These are phyloP conservation scores for Phyllostachys edulis DNA, from an alignment of 176 grass and related monocot species.

Conservation along the genomic window DNA sequence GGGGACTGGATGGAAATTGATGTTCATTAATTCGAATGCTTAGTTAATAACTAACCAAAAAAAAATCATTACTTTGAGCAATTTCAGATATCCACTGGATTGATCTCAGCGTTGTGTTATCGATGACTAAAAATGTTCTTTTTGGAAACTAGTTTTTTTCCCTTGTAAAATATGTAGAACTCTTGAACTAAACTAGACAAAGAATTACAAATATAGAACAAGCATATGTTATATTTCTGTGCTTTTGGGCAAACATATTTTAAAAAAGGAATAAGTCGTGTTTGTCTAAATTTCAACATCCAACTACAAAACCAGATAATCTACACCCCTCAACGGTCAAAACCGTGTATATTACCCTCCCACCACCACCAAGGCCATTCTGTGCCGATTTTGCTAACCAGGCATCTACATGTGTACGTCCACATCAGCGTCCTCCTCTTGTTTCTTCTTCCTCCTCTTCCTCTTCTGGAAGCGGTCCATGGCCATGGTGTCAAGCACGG, in stretches of 20 bases:
- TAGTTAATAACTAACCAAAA: not conserved
- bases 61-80: not conserved
- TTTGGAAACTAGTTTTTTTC: not conserved
- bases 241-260: not conserved
- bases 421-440: too few species aligned
- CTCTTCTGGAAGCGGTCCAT: too few species aligned
- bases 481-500: too few species aligned
- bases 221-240: not conserved
- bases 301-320: too few species aligned
- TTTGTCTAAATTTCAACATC: too few species aligned
- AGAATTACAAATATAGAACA: not conserved
- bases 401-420: too few species aligned
- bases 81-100: not conserved
- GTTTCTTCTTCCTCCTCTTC: too few species aligned
- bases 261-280: too few species aligned
- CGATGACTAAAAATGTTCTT: not conserved
- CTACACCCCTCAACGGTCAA: too few species aligned
- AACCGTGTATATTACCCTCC: too few species aligned
- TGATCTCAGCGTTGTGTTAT: not conserved
- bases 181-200: not conserved
- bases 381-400: too few species aligned
- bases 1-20: not conserved
- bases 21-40: not conserved
- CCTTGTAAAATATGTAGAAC: not conserved
- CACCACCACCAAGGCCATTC: too few species aligned